A percentile compares a stretch with the other conserved stretches of the same genome.
Conservation (phyloP, 2,329 filamentous ascomycete genomes). For the Calonectria fujianensis region DNA sequence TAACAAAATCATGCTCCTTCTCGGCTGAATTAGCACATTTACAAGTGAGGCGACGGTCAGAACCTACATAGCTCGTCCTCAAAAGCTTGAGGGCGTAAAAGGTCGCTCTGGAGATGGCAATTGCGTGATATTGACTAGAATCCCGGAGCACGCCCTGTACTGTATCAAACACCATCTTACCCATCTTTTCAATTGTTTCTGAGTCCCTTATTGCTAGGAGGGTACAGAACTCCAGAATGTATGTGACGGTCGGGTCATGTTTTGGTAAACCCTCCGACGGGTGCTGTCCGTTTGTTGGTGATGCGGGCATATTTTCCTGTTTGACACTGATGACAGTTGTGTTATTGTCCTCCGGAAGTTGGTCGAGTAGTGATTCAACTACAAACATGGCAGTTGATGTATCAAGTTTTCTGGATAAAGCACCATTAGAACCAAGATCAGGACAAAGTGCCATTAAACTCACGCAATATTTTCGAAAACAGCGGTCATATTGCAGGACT, state of each 20-base stretch:
- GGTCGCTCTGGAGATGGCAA: constrained; percentile 88
- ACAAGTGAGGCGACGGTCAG: background rate
- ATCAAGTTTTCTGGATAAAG: constrained; percentile 61
- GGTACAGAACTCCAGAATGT: constrained; percentile 93
- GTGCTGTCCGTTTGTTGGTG: constrained; percentile 73
- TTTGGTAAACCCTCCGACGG: constrained; percentile 66
- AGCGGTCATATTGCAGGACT: constrained; percentile 88
- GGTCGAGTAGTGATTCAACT: constrained; percentile 83
- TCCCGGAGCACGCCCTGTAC: constrained; percentile 90
- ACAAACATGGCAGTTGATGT: constrained; percentile 56
- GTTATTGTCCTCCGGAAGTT: constrained; percentile 88
- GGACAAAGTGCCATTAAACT: constrained; percentile 57
- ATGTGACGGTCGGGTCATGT: constrained; percentile 92
- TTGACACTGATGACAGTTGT: constrained; percentile 92
- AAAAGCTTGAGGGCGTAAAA: constrained; percentile 91
- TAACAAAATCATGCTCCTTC: constrained; percentile 91
- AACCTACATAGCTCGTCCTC: constrained; percentile 87
- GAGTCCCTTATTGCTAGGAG: constrained; percentile 85
- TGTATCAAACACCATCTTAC: constrained; percentile 86
- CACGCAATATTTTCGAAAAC: constrained; percentile 89
- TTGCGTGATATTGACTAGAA: constrained; percentile 84
- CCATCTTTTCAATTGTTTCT: constrained; percentile 82
- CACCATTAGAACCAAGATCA: constrained; percentile 6
- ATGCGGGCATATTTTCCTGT: constrained; percentile 82
- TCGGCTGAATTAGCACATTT: constrained; percentile 47